phyloP scores from a whole-genome alignment of 768 basidiomycete genomes.

The Mrakia hoshinonis region DNA sequence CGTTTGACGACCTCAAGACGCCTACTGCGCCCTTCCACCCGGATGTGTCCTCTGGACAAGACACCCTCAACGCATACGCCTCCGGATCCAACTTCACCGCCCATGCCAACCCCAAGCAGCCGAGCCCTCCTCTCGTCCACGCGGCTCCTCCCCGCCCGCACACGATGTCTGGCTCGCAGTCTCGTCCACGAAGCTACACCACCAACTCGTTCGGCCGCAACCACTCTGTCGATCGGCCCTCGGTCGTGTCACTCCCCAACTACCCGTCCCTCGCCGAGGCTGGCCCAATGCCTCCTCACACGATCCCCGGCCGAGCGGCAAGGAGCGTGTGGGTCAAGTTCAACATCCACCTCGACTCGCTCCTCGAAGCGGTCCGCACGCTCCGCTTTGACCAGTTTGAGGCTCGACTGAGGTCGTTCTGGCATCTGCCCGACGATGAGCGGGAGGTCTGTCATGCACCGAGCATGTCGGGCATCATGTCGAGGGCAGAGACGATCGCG shows the following conservation, averaged over 20 bases:
- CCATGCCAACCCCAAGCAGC: neutral
- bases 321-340: slow-evolving; percentile 78
- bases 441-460: slow-evolving; percentile 84
- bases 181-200: neutral
- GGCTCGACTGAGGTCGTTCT: slow-evolving; percentile 74
- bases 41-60: neutral
- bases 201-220: neutral
- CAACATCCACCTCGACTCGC: slow-evolving; percentile 75
- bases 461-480: slow-evolving; percentile 77
- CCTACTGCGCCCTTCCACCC: neutral
- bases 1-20: slow-evolving; percentile 10
- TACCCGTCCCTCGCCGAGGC: slow-evolving; percentile 80
- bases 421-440: slow-evolving; percentile 65
- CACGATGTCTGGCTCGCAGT: neutral
- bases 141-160: neutral
- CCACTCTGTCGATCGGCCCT: neutral
- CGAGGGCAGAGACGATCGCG: slow-evolving; percentile 77
- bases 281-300: slow-evolving; percentile 59
- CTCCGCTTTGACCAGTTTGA: slow-evolving; percentile 86
- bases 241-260: slow-evolving; percentile 43
- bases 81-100: neutral
- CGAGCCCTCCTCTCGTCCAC: slow-evolving; percentile 41
- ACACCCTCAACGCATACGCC: neutral
- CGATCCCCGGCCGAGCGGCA: slow-evolving; percentile 70
- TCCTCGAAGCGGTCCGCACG: slow-evolving; percentile 65